Conservation (phyloP, 2,329 filamentous ascomycete genomes). For the Phaeosphaeria sp. region DNA sequence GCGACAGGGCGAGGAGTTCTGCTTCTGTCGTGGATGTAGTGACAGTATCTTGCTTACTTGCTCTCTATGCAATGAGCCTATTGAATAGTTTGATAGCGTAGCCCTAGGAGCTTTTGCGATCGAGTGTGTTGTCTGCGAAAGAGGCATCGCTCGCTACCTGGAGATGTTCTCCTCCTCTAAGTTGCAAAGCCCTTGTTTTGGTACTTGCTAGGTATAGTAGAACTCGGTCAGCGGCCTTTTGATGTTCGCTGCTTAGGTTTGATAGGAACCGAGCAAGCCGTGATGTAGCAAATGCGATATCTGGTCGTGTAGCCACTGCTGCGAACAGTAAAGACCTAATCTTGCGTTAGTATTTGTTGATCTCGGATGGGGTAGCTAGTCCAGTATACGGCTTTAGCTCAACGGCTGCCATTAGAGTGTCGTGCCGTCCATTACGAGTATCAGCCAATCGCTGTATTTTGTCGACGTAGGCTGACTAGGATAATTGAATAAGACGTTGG, state of each 20-base stretch:
- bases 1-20: conserved; percentile 6
- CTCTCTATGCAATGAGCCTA: conserved; percentile 1
- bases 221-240: neutral
- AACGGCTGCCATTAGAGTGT: neutral
- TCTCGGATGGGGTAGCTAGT: neutral
- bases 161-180: neutral
- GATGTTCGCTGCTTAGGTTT: neutral
- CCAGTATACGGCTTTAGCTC: neutral
- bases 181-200: neutral
- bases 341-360: conserved; percentile 5
- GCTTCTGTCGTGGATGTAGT: conserved; percentile 11
- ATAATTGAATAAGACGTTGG: neutral
- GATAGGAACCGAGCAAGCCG: neutral
- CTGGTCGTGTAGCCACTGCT: conserved; percentile 7
- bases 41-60: conserved; percentile 1
- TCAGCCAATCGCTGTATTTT: neutral
- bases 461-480: neutral
- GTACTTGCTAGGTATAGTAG: conserved; percentile 2
- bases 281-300: conserved; percentile 11
- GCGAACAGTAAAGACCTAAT: conserved; percentile 2
- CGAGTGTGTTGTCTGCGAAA: conserved; percentile 2
- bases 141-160: conserved; percentile 4
- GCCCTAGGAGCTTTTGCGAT: conserved; percentile 2
- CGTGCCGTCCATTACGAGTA: neutral
- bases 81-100: conserved; percentile 1